phyloP scores from a whole-genome alignment of 1,284 basidiomycete genomes.

The Cerioporus squamosus region DNA sequence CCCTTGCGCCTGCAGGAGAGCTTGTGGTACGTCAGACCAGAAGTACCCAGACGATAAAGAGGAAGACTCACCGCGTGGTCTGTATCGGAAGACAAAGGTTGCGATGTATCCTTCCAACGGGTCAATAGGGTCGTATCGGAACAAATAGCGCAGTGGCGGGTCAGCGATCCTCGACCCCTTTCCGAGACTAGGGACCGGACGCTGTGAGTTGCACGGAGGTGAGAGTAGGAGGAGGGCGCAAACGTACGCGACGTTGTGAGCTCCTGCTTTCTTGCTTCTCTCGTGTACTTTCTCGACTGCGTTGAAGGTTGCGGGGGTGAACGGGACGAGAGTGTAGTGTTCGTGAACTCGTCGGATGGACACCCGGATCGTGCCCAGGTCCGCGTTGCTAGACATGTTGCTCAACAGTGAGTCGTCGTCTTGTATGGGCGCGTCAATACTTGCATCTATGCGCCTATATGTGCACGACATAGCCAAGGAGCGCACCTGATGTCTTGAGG shows the following conservation, averaged over 20 bases:
- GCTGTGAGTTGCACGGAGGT: background rate
- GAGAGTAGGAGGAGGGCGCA: background rate
- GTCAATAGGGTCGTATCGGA: background rate
- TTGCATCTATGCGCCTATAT: too few relatives aligned
- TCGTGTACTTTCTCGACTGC: conserved; percentile 19
- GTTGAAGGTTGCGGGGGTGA: background rate
- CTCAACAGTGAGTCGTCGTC: conserved; percentile 4
- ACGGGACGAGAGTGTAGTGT: background rate
- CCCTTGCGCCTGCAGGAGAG: conserved; percentile 9
- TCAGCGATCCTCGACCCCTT: background rate
- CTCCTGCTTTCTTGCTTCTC: conserved; percentile 26
- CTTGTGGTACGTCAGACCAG: background rate
- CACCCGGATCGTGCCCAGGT: conserved; percentile 11
- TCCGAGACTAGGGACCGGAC: background rate
- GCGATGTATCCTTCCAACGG: conserved; percentile 1
- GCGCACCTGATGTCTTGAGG: conserved; percentile 6
- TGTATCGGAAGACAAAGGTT: conserved; percentile 8
- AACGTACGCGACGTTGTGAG: conserved; percentile 25
- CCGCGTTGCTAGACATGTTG: background rate
- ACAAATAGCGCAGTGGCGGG: background rate
- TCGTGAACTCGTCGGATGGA: background rate
- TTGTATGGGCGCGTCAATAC: background rate
- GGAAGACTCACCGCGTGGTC: conserved; percentile 1
- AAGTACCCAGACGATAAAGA: background rate
- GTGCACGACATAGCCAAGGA: too few relatives aligned